Conservation (phyloP, 352 stramenopile genomes). For the Blastocystis sp. region DNA sequence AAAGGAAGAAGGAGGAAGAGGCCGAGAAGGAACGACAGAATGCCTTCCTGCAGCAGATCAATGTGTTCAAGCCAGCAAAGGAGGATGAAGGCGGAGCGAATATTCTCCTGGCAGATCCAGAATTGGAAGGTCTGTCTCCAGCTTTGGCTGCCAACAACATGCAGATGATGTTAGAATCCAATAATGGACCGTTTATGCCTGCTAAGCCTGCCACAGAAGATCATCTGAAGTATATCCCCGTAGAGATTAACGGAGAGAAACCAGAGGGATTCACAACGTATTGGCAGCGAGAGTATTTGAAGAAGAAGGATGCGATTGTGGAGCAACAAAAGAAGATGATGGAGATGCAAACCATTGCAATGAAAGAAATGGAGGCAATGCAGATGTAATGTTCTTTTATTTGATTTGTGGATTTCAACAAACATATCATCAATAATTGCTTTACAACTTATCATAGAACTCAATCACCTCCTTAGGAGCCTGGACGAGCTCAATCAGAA, state of each 20-base stretch:
- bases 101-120: not conserved
- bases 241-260: conserved; percentile 31
- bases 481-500: conserved; percentile 93
- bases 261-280: conserved; percentile 29
- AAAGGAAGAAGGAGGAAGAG: conserved; percentile 8
- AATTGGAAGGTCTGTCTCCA: not conserved
- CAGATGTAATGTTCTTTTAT: conserved; percentile 16
- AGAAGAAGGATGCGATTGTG: not conserved
- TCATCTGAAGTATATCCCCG: conserved; percentile 21
- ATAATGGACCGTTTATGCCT: not conserved
- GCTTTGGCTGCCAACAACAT: conserved; percentile 31
- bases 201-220: not conserved
- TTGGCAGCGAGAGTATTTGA: conserved; percentile 31
- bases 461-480: conserved; percentile 82
- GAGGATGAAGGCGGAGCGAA: not conserved
- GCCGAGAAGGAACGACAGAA: not conserved
- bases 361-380: not conserved
- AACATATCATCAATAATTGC: conserved; percentile 30
- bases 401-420: conserved; percentile 8
- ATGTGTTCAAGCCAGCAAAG: conserved; percentile 6
- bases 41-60: conserved; percentile 45
- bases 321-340: conserved; percentile 25
- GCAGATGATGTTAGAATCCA: conserved; percentile 2
- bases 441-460: conserved; percentile 69
- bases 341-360: conserved; percentile 9